phyloP scores from a whole-genome alignment of 2,329 filamentous ascomycete species.

The Aureobasidium zeae region DNA sequence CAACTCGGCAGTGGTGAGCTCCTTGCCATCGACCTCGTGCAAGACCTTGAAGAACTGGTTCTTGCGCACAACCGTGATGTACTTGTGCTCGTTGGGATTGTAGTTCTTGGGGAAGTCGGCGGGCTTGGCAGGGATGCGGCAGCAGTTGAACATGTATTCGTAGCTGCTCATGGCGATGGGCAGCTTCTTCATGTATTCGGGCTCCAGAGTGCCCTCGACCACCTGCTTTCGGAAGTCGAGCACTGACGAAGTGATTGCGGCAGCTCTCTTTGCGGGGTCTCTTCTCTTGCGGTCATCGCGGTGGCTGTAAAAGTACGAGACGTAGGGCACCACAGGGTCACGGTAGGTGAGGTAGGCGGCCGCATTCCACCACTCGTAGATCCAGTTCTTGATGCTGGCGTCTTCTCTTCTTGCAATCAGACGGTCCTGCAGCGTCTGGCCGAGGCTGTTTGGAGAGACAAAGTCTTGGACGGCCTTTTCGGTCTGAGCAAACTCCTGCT shows the following conservation, averaged over 20 bases:
- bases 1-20: slow-evolving; percentile 80
- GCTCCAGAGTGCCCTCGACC: slow-evolving; percentile 72
- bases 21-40: slow-evolving; percentile 70
- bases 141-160: slow-evolving; percentile 97
- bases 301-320: slow-evolving; percentile 99
- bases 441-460: slow-evolving; percentile 73
- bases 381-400: slow-evolving; percentile 81
- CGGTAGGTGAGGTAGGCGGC: slow-evolving; percentile 86
- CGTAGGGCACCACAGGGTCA: slow-evolving; percentile 93
- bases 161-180: slow-evolving; percentile 98
- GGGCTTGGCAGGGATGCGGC: slow-evolving; percentile 72
- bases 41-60: slow-evolving; percentile 95
- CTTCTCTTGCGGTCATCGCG: slow-evolving; percentile 81
- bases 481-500: slow-evolving; percentile 59
- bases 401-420: slow-evolving; percentile 70
- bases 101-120: slow-evolving; percentile 80
- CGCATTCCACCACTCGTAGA: slow-evolving; percentile 98
- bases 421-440: slow-evolving; percentile 78
- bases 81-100: slow-evolving; percentile 62
- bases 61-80: slow-evolving; percentile 85
- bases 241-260: slow-evolving; percentile 74
- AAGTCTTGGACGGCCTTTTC: slow-evolving; percentile 83
- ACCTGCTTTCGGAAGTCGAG: slow-evolving; percentile 94
- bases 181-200: slow-evolving; percentile 96
- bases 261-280: slow-evolving; percentile 84